Base-by-base conservation (phyloP, 805 yeast genomes). In the Saccharomycopsis sp. region DNA sequence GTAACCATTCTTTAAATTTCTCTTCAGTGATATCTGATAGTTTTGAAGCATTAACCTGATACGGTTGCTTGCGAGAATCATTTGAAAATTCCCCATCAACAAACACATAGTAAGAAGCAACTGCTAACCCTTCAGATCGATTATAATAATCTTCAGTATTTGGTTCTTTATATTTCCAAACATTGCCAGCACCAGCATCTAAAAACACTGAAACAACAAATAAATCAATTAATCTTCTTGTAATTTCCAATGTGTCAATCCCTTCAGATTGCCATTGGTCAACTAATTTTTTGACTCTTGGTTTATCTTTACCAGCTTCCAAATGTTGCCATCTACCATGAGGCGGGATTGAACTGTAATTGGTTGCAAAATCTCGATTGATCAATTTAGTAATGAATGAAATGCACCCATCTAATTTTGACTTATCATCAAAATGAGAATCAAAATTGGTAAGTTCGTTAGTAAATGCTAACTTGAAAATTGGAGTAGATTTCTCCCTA, bases 241-340 rank as follows among this genome's bases (percentile, higher is more conserved):
- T 74, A 22, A 72, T 68, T 45, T 77, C 82, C 11, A 62, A 50
- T 26, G 60, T 59, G 49, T 62, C 64, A 20, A 59, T 48, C n/a
- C 47, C 55, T 11, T 61, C 59, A 2, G 53, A 19, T 28, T 59
- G 45, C 70, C 78, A 71, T 23, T 55, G 46, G 2, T 49, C 54
- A 22, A 77, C 66, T 45, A 77, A 55, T 2, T 52, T 45, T 16
- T 67, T 71, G 34, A 78, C 63, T 33, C 84, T 67, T 14, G 57
- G 58, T 27, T 56, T 54, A 24, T 53, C 56, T n/a, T 65, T 69
- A 31, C 74, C 74, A 27, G 70, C 74, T 53, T 77, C 75, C 54
- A 79, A 67, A 57, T 79, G 85, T 53, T 77, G 82, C 75, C 79
- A 78, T 45, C 85, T 65, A 1, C 85, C 85, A 57, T 79, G 85